phyloP scores from a whole-genome alignment of 352 stramenopile genomes.

The Globisporangium nodosum region DNA sequence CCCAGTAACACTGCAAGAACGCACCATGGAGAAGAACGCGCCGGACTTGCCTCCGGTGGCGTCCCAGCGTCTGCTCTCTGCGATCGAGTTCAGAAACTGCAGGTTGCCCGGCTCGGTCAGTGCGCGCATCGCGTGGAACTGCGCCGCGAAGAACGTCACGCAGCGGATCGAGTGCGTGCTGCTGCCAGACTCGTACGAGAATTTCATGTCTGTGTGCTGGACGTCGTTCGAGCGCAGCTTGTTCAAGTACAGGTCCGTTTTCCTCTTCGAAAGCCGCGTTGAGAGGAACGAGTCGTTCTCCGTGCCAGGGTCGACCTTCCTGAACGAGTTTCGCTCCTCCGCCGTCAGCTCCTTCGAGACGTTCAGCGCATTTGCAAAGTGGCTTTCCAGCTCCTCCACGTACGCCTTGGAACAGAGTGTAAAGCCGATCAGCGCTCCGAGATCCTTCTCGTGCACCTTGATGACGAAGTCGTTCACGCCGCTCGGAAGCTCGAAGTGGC shows the following conservation, averaged over 20 bases:
- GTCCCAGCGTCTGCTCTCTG: slow-evolving; percentile 70
- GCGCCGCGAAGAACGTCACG: slow-evolving; percentile 74
- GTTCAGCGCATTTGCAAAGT: slow-evolving; percentile 50
- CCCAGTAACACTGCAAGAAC: slow-evolving; percentile 8
- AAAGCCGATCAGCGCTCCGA: slow-evolving; percentile 79
- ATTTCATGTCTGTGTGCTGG: slow-evolving; percentile 79
- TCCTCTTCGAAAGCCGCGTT: slow-evolving; percentile 23
- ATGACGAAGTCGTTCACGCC: slow-evolving; percentile 76
- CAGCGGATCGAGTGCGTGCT: slow-evolving; percentile 62
- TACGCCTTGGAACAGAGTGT: slow-evolving; percentile 73
- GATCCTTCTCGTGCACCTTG: slow-evolving; percentile 76
- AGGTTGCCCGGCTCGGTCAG: slow-evolving; percentile 62
- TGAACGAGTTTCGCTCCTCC: slow-evolving; percentile 6
- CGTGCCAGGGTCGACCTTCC: not conserved
- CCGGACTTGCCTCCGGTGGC: slow-evolving; percentile 80
- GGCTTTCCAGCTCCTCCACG: slow-evolving; percentile 55
- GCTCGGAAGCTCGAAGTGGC: slow-evolving; percentile 65
- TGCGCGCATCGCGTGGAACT: slow-evolving; percentile 76
- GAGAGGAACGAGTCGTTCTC: slow-evolving; percentile 7
- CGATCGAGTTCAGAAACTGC: slow-evolving; percentile 79
- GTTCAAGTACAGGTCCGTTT: slow-evolving; percentile 51
- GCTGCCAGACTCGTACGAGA: slow-evolving; percentile 43
- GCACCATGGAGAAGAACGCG: slow-evolving; percentile 82
- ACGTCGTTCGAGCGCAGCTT: slow-evolving; percentile 63
- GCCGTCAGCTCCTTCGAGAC: slow-evolving; percentile 38